These are phyloP conservation scores for Quercus aquifolioides DNA, from an alignment of 306 rosid genomes.

Conservation along the genomic window DNA sequence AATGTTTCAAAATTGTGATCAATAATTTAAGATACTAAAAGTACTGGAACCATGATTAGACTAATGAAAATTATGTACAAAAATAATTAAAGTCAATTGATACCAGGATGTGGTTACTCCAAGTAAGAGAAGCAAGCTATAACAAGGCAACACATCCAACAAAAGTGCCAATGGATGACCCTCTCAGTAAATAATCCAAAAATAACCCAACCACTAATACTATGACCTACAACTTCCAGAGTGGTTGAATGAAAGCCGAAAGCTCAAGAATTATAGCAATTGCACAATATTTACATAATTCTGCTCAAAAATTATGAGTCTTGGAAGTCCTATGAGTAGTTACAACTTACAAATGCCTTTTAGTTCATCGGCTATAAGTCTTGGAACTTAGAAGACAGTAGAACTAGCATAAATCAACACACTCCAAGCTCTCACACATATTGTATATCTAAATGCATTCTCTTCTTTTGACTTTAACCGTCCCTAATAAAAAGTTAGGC, in stretches of 20 bases:
- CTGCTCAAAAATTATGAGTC: background rate
- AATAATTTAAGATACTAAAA: background rate
- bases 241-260: background rate
- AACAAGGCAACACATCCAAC: background rate
- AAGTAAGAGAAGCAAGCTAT: background rate
- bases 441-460: background rate
- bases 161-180: background rate
- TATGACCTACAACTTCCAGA: background rate
- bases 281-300: background rate
- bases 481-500: no score
- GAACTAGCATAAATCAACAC: background rate
- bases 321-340: background rate
- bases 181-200: background rate
- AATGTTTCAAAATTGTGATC: constrained; percentile 1
- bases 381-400: background rate
- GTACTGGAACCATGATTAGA: background rate
- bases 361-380: background rate
- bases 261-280: background rate
- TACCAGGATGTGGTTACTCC: background rate
- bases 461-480: background rate
- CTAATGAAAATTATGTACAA: background rate
- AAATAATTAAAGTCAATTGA: background rate
- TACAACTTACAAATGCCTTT: background rate
- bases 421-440: background rate
- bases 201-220: background rate